Evolutionary conservation across 805 yeast species (phyloP).

Genomic region (Lipomyces sp.): DNA sequence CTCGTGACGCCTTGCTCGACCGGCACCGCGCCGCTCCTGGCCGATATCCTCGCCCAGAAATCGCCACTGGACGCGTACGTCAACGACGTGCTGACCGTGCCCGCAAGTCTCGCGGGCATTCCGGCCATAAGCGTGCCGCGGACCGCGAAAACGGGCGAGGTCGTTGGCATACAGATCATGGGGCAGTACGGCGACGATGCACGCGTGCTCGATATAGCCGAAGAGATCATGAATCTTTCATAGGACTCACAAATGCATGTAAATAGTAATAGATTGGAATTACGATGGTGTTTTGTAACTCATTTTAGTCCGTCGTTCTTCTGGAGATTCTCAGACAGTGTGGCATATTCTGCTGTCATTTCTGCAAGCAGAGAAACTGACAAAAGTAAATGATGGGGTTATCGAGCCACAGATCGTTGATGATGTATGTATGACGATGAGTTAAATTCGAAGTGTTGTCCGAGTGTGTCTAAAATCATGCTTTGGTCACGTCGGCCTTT

Average conservation of each 20-base stretch:
- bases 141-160: constrained; percentile 31
- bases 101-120: constrained; percentile 86
- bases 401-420: too few species aligned
- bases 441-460: too few species aligned
- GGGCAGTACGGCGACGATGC: constrained; percentile 86
- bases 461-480: too few species aligned
- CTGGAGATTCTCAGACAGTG: too few species aligned
- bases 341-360: too few species aligned
- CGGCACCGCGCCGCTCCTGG: constrained; percentile 54
- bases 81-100: constrained; percentile 83
- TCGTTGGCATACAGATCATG: constrained; percentile 72
- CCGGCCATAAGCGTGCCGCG: constrained; percentile 82
- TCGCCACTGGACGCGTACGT: constrained; percentile 55
- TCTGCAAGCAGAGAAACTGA: too few species aligned
- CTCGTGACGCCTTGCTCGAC: constrained; percentile 69
- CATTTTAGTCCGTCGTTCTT: too few species aligned
- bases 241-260: background rate
- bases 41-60: constrained; percentile 43
- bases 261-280: too few species aligned
- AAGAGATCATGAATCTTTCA: constrained; percentile 20
- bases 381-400: too few species aligned
- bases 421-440: too few species aligned
- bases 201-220: constrained; percentile 49
- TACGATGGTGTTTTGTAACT: too few species aligned
- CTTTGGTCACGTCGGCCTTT: too few species aligned